Evolutionary conservation across 805 yeast species (phyloP), one percentile per base, ranked within the genome.

Genomic region (Monosporozyma servazzii): DNA sequence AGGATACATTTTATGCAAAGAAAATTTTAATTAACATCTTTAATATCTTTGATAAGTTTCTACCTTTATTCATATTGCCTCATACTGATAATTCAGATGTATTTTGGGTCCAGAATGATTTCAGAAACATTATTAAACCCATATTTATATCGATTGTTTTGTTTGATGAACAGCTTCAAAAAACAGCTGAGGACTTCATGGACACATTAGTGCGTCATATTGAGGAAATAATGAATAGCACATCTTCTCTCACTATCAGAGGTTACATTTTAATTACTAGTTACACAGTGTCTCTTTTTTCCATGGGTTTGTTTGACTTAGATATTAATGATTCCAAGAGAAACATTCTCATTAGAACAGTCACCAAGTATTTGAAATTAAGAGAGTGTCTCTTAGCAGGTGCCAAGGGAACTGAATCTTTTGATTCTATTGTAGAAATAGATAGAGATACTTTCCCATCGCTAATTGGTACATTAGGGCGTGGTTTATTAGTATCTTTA

Each of bases 401-500:
- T 9, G 56, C 71, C 29, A 62, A 60, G 31, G 55, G 60, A 3
- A 59, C 62, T 10, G 58, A 66, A 2, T 49, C 53, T 21, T 57
- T 63, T 20, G 55, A 54, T 2, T 53, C 58, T 5, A 61, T 67
- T 3, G 50, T 58, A 3, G 54, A 52, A 2, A 56, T 56, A 1
- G 73, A 73, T 36, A 48, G 49, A 10, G 40, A 51, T 2, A 62
- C 68, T 9, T 73, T 75, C 50, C 53, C 58, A 0, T 51, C 65
- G 11, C 55, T 77, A 1, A 62, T 72, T 9, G 66, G 72, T 3
- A 61, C 72, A 5, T 64, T 78, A 48, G 86, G 82, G 48, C 74
- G 79, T 48, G 76, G 79, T 5, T 58, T 80, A 30, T 69, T 79
- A 30, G 58, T 79, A 21, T 76, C 79, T 0, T 61, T 82, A 10